Evolutionary conservation across 2,329 filamentous ascomycete genomes (phyloP), one percentile per base, ranked within the genome.

Genomic region (Hysterium pulicare): DNA sequence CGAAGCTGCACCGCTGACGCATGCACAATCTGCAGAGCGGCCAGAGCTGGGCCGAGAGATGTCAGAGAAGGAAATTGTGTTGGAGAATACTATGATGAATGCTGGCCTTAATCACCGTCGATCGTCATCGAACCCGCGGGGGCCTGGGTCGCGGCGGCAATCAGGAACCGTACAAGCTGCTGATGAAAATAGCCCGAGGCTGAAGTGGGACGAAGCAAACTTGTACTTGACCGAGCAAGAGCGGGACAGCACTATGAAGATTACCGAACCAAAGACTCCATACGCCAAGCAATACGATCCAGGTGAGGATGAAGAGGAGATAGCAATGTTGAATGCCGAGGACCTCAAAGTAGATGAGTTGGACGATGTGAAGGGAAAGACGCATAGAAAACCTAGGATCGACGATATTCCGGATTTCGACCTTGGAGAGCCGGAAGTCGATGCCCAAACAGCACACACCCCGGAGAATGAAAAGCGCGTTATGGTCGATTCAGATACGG

Each of bases 121-220:
- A 48, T 91, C 87, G 16, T 93, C 87, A 0, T 91, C 88, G 2
- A 81, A 81, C 20, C 77, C 82, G 2, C 79, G 79, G 49, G 81
- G 81, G 4, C 78, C 77, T 22, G 77, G 80, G 7, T 86, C 83
- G n/a, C 85, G 89, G 42, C 84, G 88, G 38, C 84, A 84, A 51
- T 90, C 86, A 4, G 66, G 64, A 23, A 57, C 72, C 46, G 71
- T 73, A 24, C 67, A 72, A 34, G 73, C 78, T 32, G 66, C 74
- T 15, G 78, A 81, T 38, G 77, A 82, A 37, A 76, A 75, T 44
- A 83, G 79, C 45, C 85, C 87, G 49, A 84, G 90, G 49, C 77
- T 98, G 54, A 95, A 96, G 72, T 98, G 93, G 93, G 93, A 98
- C 68, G 93, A 98, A 73, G 93, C 88, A 34, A 98, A 98, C 64